These are phyloP conservation scores for Blastobotrys terrestris DNA, from an alignment of 805 yeast species.

Conservation along the genomic window DNA sequence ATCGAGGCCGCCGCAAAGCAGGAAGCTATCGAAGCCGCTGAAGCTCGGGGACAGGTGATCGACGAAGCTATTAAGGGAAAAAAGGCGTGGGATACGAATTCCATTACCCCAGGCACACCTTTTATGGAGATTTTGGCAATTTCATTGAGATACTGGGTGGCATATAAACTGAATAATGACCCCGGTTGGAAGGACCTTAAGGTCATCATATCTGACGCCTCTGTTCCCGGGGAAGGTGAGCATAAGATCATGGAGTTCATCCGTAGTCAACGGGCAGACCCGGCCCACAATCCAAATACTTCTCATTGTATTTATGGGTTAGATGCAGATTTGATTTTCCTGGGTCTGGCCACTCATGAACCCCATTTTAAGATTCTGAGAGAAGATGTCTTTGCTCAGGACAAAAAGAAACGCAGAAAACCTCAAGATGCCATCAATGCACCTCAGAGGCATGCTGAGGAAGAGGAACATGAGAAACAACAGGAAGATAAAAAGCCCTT, in stretches of 20 bases:
- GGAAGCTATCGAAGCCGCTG: conserved; percentile 50
- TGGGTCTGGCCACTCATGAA: conserved; percentile 95
- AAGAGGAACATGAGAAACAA: conserved; percentile 35
- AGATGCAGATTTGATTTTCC: conserved; percentile 95
- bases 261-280: conserved; percentile 80
- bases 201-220: conserved; percentile 88
- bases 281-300: conserved; percentile 86
- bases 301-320: conserved; percentile 95
- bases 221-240: conserved; percentile 99
- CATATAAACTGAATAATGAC: conserved; percentile 78
- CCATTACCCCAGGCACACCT: conserved; percentile 98
- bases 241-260: conserved; percentile 96
- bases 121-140: conserved; percentile 88
- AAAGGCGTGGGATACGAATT: conserved; percentile 85
- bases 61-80: conserved; percentile 66
- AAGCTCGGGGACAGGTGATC: conserved; percentile 64
- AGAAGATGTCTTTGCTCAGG: conserved; percentile 93
- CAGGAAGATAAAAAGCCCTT: conserved; percentile 63
- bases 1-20: conserved; percentile 85
- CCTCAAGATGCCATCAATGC: conserved; percentile 15
- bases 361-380: conserved; percentile 91
- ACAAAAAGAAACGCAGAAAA: conserved; percentile 32
- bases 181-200: conserved; percentile 92
- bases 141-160: conserved; percentile 85
- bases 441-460: conserved; percentile 54